Evolutionary conservation across 495 filamentous ascomycete species (phyloP).

Genomic region (Daldinia bambusicola): DNA sequence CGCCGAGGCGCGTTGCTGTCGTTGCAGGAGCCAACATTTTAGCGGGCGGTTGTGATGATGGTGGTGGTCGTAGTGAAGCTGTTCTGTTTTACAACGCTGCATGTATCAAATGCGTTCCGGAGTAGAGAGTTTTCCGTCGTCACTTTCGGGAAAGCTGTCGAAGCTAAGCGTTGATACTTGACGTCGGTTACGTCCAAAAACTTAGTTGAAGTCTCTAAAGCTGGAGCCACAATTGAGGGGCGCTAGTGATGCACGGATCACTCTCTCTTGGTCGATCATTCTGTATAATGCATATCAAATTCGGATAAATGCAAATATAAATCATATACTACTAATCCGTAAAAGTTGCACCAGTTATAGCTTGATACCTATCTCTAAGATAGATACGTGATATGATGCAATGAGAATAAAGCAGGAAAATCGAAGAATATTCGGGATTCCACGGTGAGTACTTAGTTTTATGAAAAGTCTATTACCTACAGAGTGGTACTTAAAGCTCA

Average conservation of each 20-base stretch:
- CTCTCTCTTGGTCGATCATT: neutral
- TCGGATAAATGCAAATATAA: conserved; percentile 1
- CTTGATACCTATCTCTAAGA: too few relatives aligned
- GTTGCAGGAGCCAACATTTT: conserved; percentile 46
- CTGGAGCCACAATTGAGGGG: conserved; percentile 31
- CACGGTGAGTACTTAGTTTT: too few relatives aligned
- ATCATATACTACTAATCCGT: neutral
- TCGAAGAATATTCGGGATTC: too few relatives aligned
- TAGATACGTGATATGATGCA: too few relatives aligned
- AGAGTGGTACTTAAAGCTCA: too few relatives aligned
- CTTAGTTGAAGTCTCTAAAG: conserved; percentile 16
- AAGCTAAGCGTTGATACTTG: conserved; percentile 37
- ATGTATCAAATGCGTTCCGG: conserved; percentile 10
- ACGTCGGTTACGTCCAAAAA: conserved; percentile 32
- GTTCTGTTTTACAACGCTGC: conserved; percentile 10
- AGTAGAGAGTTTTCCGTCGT: conserved; percentile 22
- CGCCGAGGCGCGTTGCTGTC: conserved; percentile 42
- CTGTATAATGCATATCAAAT: neutral
- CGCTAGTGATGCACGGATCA: neutral
- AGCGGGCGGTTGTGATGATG: conserved; percentile 11
- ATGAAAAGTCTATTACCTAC: too few relatives aligned
- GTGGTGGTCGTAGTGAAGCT: conserved; percentile 3
- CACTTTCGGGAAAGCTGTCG: conserved; percentile 1
- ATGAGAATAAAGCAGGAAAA: too few relatives aligned
- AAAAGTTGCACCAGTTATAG: too few relatives aligned